Evolutionary conservation across 1,284 basidiomycete species (phyloP).

Genomic region (Agaricales sp.): DNA sequence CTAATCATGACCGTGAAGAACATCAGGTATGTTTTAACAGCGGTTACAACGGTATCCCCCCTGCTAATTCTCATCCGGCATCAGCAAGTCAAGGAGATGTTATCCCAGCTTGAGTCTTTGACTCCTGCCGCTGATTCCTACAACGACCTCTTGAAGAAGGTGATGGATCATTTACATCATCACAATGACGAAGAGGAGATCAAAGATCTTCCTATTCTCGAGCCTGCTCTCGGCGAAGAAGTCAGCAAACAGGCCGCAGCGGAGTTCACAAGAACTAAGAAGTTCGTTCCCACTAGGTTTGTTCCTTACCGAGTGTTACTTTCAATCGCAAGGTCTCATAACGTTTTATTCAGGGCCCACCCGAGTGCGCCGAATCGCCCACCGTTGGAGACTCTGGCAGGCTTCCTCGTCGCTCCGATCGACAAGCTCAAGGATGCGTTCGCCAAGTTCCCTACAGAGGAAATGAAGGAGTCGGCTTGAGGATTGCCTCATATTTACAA

Average conservation of each 20-base stretch:
- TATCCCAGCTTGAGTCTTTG: slow-evolving; percentile 37
- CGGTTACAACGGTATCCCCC: no score
- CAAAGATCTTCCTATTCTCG: slow-evolving; percentile 44
- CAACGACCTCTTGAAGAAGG: slow-evolving; percentile 25
- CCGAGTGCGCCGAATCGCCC: slow-evolving; percentile 43
- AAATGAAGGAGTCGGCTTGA: slow-evolving; percentile 30
- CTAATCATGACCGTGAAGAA: slow-evolving; percentile 49
- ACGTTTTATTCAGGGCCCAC: slow-evolving; percentile 27
- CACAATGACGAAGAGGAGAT: slow-evolving; percentile 50
- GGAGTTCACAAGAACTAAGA: slow-evolving; percentile 48
- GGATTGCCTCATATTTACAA: no score
- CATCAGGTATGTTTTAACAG: slow-evolving; percentile 42
- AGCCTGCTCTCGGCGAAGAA: slow-evolving; percentile 31
- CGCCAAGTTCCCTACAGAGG: slow-evolving; percentile 42
- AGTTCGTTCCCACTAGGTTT: slow-evolving; percentile 50
- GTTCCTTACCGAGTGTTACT: slow-evolving; percentile 10
- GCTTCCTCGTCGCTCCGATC: slow-evolving; percentile 44
- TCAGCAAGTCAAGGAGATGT: slow-evolving; percentile 36
- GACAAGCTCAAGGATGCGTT: slow-evolving; percentile 55
- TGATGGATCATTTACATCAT: slow-evolving; percentile 37
- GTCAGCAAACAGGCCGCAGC: slow-evolving; percentile 31
- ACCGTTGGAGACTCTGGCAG: slow-evolving; percentile 50
- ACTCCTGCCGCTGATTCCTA: slow-evolving; percentile 32
- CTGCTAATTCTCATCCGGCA: no score
- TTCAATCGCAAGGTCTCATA: neutral